Evolutionary conservation across 208 protist species (phyloP), one percentile per base, ranked within the genome.

Genomic region (Histomonas meleagridis): DNA sequence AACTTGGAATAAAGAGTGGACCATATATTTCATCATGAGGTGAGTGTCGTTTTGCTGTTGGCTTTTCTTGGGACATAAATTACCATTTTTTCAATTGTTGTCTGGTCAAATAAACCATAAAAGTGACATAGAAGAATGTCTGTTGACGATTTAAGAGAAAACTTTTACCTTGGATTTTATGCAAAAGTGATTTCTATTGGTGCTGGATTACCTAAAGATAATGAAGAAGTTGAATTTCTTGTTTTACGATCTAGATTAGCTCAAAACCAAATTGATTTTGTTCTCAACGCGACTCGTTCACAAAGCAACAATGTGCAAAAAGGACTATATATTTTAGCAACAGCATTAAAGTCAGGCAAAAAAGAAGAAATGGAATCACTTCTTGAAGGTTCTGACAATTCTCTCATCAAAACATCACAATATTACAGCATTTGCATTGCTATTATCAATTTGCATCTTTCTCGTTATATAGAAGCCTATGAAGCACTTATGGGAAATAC

Each of bases 1-100:
- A 62, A 14, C 1, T n/a, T 18, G 79, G 79, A 43, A 90, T 90
- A 26, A 40, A 28, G 38, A 90, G 70, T 51, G 70, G 70, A 21
- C 70, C 70, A 51, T 79, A 79, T 48, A 79, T 18, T 79, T 79
- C 70, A 51, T 79, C 70, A 18, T 79, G 70, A n/a, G 70, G 70
- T 18, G 70, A 79, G 28, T 79, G 70, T 9, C 40, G 40, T 79
- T 49, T 79, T 43, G 65, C 65, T 40, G 12, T 72, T 32, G 40
- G 32, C 32, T 69, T 69, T 69, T 69, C 18, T 60, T 60, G 53
- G 53, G 53, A 18, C 18, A 60, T 60, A n/a, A n/a, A n/a, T n/a
- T n/a, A n/a, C n/a, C n/a, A n/a, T n/a, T n/a, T n/a, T n/a, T n/a
- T n/a, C n/a, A n/a, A n/a, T n/a, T n/a, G n/a, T n/a, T n/a, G n/a